Percentiles rank a stretch among this genome's conserved stretches.
These are phyloP conservation scores for Schizochytrium sp. DNA, from an alignment of 108 stramenopile species.

Conservation along the genomic window DNA sequence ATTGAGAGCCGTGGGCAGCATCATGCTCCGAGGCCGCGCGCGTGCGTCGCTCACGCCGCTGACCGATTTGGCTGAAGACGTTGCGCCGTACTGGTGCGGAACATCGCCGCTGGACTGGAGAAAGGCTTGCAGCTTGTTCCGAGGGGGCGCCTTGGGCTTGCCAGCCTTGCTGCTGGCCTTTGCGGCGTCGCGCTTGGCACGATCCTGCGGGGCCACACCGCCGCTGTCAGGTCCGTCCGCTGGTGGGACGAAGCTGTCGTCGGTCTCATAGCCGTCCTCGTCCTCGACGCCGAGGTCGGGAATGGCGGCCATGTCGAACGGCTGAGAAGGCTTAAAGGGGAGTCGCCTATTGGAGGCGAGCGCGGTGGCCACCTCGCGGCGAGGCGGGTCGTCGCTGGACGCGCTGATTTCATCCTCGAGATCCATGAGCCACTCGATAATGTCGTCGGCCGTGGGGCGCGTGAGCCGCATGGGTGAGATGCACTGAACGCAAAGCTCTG, in stretches of 20 bases:
- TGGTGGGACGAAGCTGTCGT: background rate
- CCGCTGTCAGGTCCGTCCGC: background rate
- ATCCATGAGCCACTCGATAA: background rate
- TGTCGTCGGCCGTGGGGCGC: background rate
- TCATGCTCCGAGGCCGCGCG: conserved; percentile 1
- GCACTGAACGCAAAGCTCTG: background rate
- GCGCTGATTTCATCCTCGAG: background rate
- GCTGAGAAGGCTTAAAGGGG: background rate
- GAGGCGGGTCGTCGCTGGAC: background rate
- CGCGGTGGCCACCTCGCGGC: background rate
- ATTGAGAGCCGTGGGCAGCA: background rate
- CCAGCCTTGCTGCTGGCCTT: background rate
- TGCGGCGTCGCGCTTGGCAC: background rate
- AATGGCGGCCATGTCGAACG: background rate
- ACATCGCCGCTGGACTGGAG: background rate
- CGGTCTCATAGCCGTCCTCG: conserved; percentile 17
- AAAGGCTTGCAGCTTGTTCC: background rate
- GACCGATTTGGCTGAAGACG: background rate
- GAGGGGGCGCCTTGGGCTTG: background rate
- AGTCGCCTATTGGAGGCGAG: background rate
- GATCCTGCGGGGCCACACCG: background rate
- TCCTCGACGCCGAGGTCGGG: background rate
- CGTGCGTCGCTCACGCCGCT: background rate
- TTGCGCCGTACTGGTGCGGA: background rate
- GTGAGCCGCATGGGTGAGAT: background rate